These are phyloP conservation scores for Raddia guianensis DNA, from an alignment of 176 grass and related monocot species.

Conservation along the genomic window DNA sequence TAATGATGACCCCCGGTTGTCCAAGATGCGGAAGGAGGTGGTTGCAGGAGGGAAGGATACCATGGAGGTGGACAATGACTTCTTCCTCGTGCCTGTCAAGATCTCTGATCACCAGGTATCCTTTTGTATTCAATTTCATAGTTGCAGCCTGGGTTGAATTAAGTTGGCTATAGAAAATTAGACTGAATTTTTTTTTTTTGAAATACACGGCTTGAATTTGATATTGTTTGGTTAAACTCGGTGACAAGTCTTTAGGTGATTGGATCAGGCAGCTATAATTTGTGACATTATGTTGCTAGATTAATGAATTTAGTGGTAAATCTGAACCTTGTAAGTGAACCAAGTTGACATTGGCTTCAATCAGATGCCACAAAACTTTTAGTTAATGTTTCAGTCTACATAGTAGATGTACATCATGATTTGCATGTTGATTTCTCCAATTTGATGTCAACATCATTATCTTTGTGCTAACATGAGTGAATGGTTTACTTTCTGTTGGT, in stretches of 20 bases:
- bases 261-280: not conserved
- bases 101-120: conserved; percentile 92
- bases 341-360: not conserved
- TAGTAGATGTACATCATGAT: not conserved
- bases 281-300: not conserved
- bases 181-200: not conserved
- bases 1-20: conserved; percentile 64
- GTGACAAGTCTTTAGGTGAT: not conserved
- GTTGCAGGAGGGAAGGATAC: conserved; percentile 73
- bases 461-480: not conserved
- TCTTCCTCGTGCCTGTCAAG: conserved; percentile 94
- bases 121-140: not conserved
- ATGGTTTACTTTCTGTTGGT: conserved; percentile 7
- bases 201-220: not conserved
- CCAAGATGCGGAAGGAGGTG: conserved; percentile 87
- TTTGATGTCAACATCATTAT: not conserved
- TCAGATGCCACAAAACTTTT: not conserved
- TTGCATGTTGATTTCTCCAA: not conserved
- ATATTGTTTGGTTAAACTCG: not conserved
- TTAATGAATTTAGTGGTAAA: not conserved
- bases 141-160: not conserved
- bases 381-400: not conserved
- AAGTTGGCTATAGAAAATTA: not conserved
- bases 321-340: not conserved
- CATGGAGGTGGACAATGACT: conserved; percentile 93